These are phyloP conservation scores for Trichoderma sp. DNA, from an alignment of 2,329 filamentous ascomycete genomes.

Conservation along the genomic window DNA sequence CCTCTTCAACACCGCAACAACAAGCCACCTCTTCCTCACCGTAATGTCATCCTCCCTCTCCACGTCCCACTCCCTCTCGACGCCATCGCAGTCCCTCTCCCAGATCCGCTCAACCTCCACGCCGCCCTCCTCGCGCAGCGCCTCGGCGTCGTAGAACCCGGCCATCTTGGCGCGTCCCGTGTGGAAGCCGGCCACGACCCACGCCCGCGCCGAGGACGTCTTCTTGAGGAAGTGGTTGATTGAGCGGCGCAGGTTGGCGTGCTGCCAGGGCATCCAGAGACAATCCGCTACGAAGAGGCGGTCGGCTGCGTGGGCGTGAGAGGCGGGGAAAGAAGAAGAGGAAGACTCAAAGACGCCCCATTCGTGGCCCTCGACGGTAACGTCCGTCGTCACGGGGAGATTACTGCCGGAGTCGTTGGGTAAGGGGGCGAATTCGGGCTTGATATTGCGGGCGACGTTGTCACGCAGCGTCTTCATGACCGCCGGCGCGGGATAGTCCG, in stretches of 20 bases:
- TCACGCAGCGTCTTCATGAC: conserved; percentile 61
- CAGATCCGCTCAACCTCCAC: conserved; percentile 67
- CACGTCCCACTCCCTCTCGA: conserved; percentile 62
- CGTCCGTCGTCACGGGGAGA: conserved; percentile 28
- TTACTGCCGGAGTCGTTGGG: conserved; percentile 30
- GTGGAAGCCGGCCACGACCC: conserved; percentile 73
- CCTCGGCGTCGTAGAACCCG: conserved; percentile 62
- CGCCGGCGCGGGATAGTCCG: conserved; percentile 68
- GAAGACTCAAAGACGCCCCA: conserved; percentile 59
- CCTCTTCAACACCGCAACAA: conserved; percentile 58
- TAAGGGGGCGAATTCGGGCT: conserved; percentile 43
- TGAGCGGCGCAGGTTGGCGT: conserved; percentile 65
- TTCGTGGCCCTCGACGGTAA: conserved; percentile 61
- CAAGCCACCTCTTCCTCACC: conserved; percentile 72
- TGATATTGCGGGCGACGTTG: conserved; percentile 61
- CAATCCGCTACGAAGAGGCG: conserved; percentile 73
- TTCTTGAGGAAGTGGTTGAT: conserved; percentile 63
- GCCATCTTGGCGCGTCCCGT: conserved; percentile 68
- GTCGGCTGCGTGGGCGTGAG: conserved; percentile 52
- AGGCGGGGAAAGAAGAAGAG: background rate
- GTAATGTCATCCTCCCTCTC: conserved; percentile 67
- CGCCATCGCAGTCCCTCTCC: conserved; percentile 70
- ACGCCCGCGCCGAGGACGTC: conserved; percentile 54
- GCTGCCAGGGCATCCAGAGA: conserved; percentile 75
- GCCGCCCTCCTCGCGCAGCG: conserved; percentile 50